Conservation (phyloP, 2,329 filamentous ascomycete genomes). For the Ilyonectria destructans region DNA sequence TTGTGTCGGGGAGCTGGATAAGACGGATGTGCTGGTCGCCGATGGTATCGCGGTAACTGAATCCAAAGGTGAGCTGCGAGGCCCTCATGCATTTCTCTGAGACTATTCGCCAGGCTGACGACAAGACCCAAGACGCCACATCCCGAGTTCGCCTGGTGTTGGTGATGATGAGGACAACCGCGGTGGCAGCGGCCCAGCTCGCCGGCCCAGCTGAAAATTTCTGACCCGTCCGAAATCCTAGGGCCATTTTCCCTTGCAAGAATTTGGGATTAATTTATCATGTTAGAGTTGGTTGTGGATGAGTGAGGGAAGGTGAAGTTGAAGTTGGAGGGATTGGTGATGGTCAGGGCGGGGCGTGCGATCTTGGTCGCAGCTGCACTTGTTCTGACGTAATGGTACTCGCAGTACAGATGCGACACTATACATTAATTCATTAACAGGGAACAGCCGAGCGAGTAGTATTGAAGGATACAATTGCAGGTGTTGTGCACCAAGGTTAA, state of each 20-base stretch:
- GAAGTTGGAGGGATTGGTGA: background rate
- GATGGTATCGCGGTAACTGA: slow-evolving; percentile 34
- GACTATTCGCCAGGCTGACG: background rate
- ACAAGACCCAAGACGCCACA: slow-evolving; percentile 2
- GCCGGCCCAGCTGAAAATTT: slow-evolving; percentile 2
- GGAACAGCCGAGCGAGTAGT: too few relatives aligned
- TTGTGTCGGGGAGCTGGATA: slow-evolving; percentile 34
- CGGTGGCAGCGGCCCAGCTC: slow-evolving; percentile 7
- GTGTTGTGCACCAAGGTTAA: too few relatives aligned
- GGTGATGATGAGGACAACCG: slow-evolving; percentile 10
- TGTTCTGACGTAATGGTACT: background rate
- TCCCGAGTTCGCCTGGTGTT: background rate
- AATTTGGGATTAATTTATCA: background rate
- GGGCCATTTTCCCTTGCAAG: background rate
- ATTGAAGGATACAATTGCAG: too few relatives aligned
- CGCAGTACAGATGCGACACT: too few relatives aligned
- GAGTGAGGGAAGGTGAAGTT: background rate
- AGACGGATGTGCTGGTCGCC: slow-evolving; percentile 36
- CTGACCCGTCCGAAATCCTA: slow-evolving; percentile 3
- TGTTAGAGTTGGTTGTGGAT: background rate
- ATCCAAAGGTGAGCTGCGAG: slow-evolving; percentile 3
- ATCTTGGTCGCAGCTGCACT: background rate
- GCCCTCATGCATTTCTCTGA: background rate
- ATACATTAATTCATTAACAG: too few relatives aligned
- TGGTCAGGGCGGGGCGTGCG: background rate